phyloP scores from a whole-genome alignment of 1,284 basidiomycete species.

The Heterobasidion parviporum region DNA sequence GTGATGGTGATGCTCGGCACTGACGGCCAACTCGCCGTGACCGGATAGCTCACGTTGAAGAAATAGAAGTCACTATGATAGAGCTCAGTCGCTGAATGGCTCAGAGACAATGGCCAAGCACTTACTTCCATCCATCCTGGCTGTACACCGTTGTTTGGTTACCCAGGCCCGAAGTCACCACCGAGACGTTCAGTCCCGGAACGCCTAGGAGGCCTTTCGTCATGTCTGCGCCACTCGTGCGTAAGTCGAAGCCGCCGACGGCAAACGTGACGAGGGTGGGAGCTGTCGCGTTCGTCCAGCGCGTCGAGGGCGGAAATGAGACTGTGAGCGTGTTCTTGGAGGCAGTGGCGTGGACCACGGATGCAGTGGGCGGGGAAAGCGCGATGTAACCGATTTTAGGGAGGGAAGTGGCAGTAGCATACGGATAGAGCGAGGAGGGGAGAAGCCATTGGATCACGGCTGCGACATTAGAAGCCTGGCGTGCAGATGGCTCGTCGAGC shows the following conservation, averaged over 20 bases:
- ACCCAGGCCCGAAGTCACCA: neutral
- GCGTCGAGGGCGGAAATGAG: neutral
- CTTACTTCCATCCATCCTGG: neutral
- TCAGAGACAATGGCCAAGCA: neutral
- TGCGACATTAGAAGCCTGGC: neutral
- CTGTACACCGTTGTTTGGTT: neutral
- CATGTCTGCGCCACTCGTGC: neutral
- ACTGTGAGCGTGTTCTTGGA: neutral
- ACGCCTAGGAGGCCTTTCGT: neutral
- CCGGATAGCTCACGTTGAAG: neutral
- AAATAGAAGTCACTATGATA: neutral
- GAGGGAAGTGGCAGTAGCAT: neutral
- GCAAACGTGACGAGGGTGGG: neutral
- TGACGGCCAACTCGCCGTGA: neutral
- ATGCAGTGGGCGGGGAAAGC: neutral
- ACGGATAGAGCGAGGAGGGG: neutral
- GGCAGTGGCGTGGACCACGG: neutral
- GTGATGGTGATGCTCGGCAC: neutral
- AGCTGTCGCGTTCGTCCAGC: neutral
- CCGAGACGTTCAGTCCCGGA: neutral
- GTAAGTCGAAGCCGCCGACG: neutral
- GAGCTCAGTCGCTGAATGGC: too few relatives aligned
- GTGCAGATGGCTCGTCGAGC: neutral
- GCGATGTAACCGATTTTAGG: neutral
- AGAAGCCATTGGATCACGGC: neutral